These are phyloP conservation scores for Fusarium sp. DNA, from an alignment of 2,329 filamentous ascomycete genomes.

Conservation along the genomic window DNA sequence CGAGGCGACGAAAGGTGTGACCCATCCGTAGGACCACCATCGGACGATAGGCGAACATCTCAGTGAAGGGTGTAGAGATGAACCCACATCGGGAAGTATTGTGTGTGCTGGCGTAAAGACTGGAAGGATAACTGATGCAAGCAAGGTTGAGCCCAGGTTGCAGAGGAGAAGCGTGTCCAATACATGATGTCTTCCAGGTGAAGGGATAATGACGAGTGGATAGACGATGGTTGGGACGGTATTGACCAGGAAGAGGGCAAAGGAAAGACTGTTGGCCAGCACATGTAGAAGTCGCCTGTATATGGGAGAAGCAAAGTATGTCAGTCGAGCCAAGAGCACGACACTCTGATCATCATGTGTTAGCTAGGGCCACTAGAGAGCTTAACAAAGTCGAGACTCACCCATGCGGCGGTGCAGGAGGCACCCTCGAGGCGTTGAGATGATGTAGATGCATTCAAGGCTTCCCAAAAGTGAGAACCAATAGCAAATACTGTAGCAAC, in stretches of 20 bases:
- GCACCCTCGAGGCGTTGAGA: background rate
- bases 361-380: background rate
- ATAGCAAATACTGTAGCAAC: background rate
- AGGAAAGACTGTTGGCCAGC: background rate
- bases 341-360: background rate
- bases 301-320: background rate
- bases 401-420: background rate
- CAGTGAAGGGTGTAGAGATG: background rate
- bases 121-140: background rate
- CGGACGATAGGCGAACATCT: background rate
- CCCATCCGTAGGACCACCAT: background rate
- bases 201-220: background rate
- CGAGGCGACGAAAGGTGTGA: background rate
- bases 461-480: background rate
- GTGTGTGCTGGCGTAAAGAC: background rate
- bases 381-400: background rate
- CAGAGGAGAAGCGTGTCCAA: background rate
- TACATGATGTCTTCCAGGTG: no score
- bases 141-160: background rate
- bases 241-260: background rate
- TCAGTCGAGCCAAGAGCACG: background rate
- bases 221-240: background rate
- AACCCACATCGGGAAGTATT: background rate
- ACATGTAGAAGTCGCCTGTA: background rate
- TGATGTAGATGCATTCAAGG: background rate